A percentile compares a stretch with the other conserved stretches of the same genome.
Conservation (phyloP, 495 filamentous ascomycete genomes). For the Letharia columbiana region DNA sequence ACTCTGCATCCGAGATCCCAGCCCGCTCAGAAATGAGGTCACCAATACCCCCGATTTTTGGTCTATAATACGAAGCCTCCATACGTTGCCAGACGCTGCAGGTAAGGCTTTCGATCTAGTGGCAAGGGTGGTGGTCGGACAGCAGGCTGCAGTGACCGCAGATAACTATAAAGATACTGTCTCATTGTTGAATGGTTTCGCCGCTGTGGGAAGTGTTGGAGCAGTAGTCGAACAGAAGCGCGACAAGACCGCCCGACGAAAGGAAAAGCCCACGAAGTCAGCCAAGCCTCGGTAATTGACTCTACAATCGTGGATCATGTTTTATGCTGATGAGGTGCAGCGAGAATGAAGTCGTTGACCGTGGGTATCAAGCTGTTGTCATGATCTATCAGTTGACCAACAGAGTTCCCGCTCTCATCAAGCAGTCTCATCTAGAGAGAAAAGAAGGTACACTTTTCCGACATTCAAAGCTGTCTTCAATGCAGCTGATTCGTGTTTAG, state of each 20-base stretch:
- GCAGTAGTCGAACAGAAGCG: slow-evolving; percentile 70
- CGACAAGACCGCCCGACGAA: slow-evolving; percentile 45
- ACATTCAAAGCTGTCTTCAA: background rate
- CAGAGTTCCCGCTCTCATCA: slow-evolving; percentile 75
- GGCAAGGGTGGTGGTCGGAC: slow-evolving; percentile 52
- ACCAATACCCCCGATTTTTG: slow-evolving; percentile 97
- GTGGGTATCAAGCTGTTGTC: slow-evolving; percentile 71
- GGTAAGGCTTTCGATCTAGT: slow-evolving; percentile 76
- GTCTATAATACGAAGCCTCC: slow-evolving; percentile 75
- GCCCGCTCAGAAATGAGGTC: slow-evolving; percentile 77
- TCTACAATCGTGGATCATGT: slow-evolving; percentile 3
- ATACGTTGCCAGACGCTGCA: slow-evolving; percentile 56
- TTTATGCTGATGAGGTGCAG: slow-evolving; percentile 29
- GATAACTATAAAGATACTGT: slow-evolving; percentile 92
- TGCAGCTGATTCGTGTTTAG: slow-evolving; percentile 37
- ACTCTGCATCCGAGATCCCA: slow-evolving; percentile 66
- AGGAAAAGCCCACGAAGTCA: slow-evolving; percentile 44
- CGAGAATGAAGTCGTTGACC: slow-evolving; percentile 65
- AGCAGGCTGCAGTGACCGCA: slow-evolving; percentile 69
- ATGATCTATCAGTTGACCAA: slow-evolving; percentile 71
- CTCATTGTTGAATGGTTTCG: slow-evolving; percentile 79
- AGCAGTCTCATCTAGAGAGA: slow-evolving; percentile 84
- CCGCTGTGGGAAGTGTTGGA: slow-evolving; percentile 73
- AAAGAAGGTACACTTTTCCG: slow-evolving; percentile 54
- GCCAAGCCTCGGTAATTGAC: slow-evolving; percentile 48